A percentile compares a stretch with the other conserved stretches of the same genome.
These are phyloP conservation scores for Malassezia vespertilionis DNA, from an alignment of 1,284 basidiomycete species.

Conservation along the genomic window DNA sequence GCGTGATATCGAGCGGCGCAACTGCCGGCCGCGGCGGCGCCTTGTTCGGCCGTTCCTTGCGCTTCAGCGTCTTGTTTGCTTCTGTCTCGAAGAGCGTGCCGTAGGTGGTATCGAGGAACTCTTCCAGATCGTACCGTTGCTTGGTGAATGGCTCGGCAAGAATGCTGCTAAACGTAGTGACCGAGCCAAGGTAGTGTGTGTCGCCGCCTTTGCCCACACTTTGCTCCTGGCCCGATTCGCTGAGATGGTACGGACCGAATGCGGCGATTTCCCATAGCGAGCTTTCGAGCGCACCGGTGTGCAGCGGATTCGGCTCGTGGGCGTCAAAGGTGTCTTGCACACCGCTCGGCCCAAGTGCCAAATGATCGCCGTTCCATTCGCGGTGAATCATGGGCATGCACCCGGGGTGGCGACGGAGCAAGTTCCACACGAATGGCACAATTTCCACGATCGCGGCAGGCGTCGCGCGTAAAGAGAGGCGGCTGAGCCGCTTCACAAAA, in stretches of 20 bases:
- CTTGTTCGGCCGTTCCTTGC: constrained; percentile 9
- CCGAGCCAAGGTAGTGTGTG: constrained; percentile 71
- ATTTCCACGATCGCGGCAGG: constrained; percentile 81
- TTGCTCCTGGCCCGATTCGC: constrained; percentile 12
- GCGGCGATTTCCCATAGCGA: constrained; percentile 84
- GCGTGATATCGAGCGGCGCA: constrained; percentile 4
- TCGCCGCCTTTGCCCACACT: constrained; percentile 32
- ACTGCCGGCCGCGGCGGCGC: constrained; percentile 12
- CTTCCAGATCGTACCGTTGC: constrained; percentile 77
- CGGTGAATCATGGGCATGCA: constrained; percentile 85
- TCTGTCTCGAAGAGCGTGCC: constrained; percentile 85
- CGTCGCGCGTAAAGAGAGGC: constrained; percentile 70
- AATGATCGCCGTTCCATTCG: constrained; percentile 32
- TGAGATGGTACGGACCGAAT: constrained; percentile 51
- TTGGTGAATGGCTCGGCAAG: constrained; percentile 88
- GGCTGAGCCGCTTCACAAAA: constrained; percentile 80
- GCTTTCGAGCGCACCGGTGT: constrained; percentile 68
- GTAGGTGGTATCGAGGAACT: constrained; percentile 94
- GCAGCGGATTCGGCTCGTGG: constrained; percentile 61
- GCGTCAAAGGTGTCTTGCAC: constrained; percentile 53
- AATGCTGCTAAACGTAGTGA: constrained; percentile 72
- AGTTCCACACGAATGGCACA: constrained; percentile 87
- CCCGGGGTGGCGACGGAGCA: constrained; percentile 79
- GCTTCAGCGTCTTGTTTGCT: constrained; percentile 58
- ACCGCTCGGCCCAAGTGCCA: constrained; percentile 32